These are phyloP conservation scores for Termitomyces sp. DNA, from an alignment of 768 basidiomycete species.

Conservation along the genomic window DNA sequence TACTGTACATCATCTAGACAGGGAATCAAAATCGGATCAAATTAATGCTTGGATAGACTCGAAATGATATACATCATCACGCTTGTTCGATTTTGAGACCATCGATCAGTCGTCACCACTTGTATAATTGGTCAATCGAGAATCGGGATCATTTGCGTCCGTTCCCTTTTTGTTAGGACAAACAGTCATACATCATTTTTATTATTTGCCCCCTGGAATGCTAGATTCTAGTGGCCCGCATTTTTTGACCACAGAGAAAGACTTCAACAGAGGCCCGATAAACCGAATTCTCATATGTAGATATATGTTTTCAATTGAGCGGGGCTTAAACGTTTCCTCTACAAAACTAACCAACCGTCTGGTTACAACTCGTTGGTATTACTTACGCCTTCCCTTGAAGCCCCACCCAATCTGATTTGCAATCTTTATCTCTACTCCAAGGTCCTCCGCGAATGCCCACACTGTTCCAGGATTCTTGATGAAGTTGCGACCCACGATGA, in stretches of 20 bases:
- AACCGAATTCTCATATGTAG: too few relatives aligned
- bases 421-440: slow-evolving; percentile 39
- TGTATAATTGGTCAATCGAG: too few relatives aligned
- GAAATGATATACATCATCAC: too few relatives aligned
- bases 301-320: neutral
- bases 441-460: slow-evolving; percentile 49
- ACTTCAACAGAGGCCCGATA: neutral
- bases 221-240: too few relatives aligned
- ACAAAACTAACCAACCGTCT: neutral
- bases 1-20: neutral
- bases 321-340: neutral
- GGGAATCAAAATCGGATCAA: too few relatives aligned
- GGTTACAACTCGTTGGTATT: neutral
- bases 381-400: slow-evolving; percentile 30
- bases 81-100: too few relatives aligned
- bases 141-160: too few relatives aligned
- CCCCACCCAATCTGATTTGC: slow-evolving; percentile 55
- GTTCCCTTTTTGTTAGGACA: too few relatives aligned
- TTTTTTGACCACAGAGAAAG: too few relatives aligned
- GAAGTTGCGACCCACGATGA: slow-evolving; percentile 50
- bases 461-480: slow-evolving; percentile 53
- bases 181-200: too few relatives aligned
- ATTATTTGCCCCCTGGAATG: neutral
- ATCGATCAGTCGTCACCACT: too few relatives aligned
- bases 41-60: neutral